Evolutionary conservation across 345 rosid species (phyloP).

Genomic region (Hibiscus tridactylites): DNA sequence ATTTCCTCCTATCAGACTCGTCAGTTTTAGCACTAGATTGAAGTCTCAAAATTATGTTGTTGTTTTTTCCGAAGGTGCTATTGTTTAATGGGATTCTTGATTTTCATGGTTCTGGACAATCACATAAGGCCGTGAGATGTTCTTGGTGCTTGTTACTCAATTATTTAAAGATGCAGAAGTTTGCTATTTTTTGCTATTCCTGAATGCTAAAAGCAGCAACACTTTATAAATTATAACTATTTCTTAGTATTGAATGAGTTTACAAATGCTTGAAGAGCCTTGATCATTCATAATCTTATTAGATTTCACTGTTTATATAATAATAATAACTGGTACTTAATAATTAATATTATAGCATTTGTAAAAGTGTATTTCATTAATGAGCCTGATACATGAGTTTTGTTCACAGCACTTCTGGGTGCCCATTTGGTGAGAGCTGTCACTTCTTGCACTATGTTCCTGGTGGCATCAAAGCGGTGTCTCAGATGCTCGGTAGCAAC

Average conservation of each 20-base stretch:
- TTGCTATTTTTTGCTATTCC: background rate
- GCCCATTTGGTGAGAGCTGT: constrained; percentile 96
- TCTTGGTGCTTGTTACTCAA: background rate
- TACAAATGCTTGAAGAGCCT: background rate
- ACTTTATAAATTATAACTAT: background rate
- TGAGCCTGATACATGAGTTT: background rate
- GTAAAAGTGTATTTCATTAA: background rate
- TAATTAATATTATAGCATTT: background rate
- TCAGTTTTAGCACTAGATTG: background rate
- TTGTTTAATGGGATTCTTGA: background rate
- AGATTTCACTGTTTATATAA: background rate
- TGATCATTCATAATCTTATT: background rate
- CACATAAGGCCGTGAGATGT: background rate
- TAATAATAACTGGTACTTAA: no score
- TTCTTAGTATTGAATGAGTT: background rate
- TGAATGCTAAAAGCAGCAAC: background rate
- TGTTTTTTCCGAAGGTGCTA: background rate
- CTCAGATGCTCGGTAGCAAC: constrained; percentile 57
- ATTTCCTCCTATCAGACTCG: background rate
- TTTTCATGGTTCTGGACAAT: background rate
- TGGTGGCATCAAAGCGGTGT: constrained; percentile 78
- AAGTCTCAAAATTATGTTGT: background rate
- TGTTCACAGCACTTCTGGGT: constrained; percentile 38
- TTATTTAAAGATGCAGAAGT: background rate
- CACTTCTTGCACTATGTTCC: constrained; percentile 95